phyloP scores from a whole-genome alignment of 352 stramenopile genomes.

The Aphanomyces astaci region DNA sequence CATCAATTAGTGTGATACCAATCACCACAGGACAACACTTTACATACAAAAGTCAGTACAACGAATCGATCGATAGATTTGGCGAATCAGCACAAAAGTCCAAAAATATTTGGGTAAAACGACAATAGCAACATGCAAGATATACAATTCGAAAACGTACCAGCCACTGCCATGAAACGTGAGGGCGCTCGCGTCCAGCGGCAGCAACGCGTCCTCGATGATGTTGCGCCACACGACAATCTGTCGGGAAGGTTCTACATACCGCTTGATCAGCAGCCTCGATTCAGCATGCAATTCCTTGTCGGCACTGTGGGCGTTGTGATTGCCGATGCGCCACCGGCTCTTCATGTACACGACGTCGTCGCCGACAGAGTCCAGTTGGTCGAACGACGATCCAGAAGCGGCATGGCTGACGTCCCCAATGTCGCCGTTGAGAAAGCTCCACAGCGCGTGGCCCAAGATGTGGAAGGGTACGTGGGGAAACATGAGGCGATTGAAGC shows the following conservation, averaged over 20 bases:
- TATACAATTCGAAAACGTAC: background rate
- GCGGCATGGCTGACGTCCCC: background rate
- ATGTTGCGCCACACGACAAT: constrained; percentile 23
- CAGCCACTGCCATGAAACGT: constrained; percentile 18
- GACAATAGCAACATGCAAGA: background rate
- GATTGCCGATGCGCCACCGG: constrained; percentile 11
- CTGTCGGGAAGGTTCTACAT: constrained; percentile 3
- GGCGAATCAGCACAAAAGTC: no score
- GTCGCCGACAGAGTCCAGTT: background rate
- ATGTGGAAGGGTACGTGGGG: constrained; percentile 8
- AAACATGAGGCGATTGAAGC: constrained; percentile 19
- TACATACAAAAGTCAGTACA: no score
- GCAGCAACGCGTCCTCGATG: constrained; percentile 12
- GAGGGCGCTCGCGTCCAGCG: constrained; percentile 7
- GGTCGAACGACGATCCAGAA: constrained; percentile 1
- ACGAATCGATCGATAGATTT: no score
- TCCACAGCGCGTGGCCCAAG: constrained; percentile 16
- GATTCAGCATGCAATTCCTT: constrained; percentile 2
- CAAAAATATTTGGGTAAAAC: no score
- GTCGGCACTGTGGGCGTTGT: no score
- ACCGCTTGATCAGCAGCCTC: constrained; percentile 16
- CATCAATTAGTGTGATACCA: no score
- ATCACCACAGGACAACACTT: no score
- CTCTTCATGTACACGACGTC: constrained; percentile 22
- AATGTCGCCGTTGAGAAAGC: constrained; percentile 18